Percentiles rank a stretch among this genome's conserved stretches.
phyloP scores from a whole-genome alignment of 208 protist genomes.

The Leishmania amazonensis region DNA sequence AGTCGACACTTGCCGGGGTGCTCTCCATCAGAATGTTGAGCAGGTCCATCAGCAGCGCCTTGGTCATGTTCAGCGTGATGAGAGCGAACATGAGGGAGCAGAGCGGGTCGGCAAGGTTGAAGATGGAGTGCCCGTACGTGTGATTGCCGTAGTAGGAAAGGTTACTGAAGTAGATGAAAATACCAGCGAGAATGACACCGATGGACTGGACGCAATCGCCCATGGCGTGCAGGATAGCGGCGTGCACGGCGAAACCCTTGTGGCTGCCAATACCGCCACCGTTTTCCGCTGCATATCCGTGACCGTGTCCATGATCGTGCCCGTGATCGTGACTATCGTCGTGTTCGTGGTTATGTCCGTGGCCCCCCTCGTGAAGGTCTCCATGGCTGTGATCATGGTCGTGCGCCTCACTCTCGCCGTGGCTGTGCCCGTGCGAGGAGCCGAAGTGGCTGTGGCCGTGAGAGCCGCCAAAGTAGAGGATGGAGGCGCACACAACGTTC shows the following conservation, averaged over 20 bases:
- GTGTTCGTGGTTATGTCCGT: constrained; percentile 36
- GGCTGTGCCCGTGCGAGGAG: constrained; percentile 55
- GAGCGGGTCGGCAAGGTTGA: constrained; percentile 90
- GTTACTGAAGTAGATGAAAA: constrained; percentile 83
- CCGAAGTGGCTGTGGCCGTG: constrained; percentile 78
- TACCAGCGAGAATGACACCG: constrained; percentile 86
- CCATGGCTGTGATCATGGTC: constrained; percentile 26
- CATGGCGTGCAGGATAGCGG: constrained; percentile 88
- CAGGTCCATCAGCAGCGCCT: constrained; percentile 60
- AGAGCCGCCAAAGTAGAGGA: constrained; percentile 85
- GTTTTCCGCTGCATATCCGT: constrained; percentile 18
- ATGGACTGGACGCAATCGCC: constrained; percentile 91
- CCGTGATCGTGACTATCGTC: constrained; percentile 21
- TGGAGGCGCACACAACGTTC: constrained; percentile 82
- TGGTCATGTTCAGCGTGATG: constrained; percentile 89
- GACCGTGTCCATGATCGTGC: constrained; percentile 36
- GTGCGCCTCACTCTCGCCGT: constrained; percentile 18
- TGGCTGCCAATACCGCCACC: constrained; percentile 17
- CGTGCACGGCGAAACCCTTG: constrained; percentile 66
- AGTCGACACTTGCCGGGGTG: constrained; percentile 76
- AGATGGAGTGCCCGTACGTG: constrained; percentile 59
- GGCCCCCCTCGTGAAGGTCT: constrained; percentile 46
- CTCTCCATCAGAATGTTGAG: constrained; percentile 91
- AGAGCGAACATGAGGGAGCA: constrained; percentile 88
- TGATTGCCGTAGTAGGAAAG: constrained; percentile 38